These are phyloP conservation scores for Coprinopsis cinerea DNA, from an alignment of 768 basidiomycete species.

Conservation along the genomic window DNA sequence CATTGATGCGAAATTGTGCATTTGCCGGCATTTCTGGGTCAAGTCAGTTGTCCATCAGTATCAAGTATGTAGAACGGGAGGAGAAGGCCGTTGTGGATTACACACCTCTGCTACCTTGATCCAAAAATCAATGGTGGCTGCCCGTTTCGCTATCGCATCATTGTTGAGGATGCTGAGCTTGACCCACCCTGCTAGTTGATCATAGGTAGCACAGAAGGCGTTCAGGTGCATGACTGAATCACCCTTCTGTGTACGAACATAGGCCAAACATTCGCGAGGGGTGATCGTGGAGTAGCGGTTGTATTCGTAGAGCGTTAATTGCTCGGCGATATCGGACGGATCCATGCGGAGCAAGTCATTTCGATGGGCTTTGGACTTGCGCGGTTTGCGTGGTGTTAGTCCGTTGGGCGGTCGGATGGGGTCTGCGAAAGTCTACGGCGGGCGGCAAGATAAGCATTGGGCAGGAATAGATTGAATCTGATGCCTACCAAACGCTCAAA, in stretches of 20 bases:
- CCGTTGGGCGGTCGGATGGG: slow-evolving; percentile 20
- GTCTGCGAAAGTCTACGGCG: slow-evolving; percentile 35
- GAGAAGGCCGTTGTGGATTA: too few relatives aligned
- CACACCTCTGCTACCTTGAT: slow-evolving; percentile 73
- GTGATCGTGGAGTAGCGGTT: slow-evolving; percentile 63
- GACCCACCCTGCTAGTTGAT: slow-evolving; percentile 63
- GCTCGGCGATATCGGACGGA: slow-evolving; percentile 68
- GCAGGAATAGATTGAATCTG: slow-evolving; percentile 1
- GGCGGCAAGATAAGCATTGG: slow-evolving; percentile 8
- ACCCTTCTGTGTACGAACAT: slow-evolving; percentile 39
- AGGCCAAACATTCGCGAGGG: slow-evolving; percentile 68
- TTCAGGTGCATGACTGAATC: slow-evolving; percentile 36
- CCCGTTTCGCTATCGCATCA: slow-evolving; percentile 45
- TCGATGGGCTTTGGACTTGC: slow-evolving; percentile 45
- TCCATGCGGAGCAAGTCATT: slow-evolving; percentile 63
- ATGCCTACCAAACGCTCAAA: slow-evolving; percentile 51
- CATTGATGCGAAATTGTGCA: slow-evolving; percentile 67
- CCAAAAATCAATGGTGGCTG: slow-evolving; percentile 65
- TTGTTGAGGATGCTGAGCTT: slow-evolving; percentile 53
- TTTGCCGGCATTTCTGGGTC: slow-evolving; percentile 57
- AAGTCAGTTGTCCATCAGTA: not conserved
- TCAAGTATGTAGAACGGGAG: not conserved
- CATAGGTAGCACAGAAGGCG: slow-evolving; percentile 56
- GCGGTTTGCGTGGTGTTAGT: slow-evolving; percentile 28
- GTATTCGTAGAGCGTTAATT: slow-evolving; percentile 73